Conservation (phyloP, 2,329 filamentous ascomycete species). For the Colletotrichum lini region DNA sequence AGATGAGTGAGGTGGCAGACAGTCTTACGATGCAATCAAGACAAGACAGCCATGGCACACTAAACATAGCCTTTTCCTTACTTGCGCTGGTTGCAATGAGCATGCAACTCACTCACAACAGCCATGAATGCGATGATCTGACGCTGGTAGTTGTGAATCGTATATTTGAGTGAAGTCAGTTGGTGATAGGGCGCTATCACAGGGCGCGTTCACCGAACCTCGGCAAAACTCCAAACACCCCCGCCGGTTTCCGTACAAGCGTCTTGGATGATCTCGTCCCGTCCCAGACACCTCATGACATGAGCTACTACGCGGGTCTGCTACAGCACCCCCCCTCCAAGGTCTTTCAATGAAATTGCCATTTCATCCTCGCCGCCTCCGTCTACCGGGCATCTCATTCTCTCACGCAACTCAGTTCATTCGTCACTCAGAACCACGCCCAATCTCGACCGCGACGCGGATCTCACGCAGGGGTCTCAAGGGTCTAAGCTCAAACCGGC, state of each 20-base stretch:
- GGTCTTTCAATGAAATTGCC: conserved; percentile 12
- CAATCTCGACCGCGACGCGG: conserved; percentile 9
- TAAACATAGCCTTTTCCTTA: not conserved
- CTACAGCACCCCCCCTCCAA: not conserved
- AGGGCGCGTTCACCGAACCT: conserved; percentile 35
- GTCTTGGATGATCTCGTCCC: not conserved
- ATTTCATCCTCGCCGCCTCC: conserved; percentile 1
- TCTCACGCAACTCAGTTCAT: not conserved
- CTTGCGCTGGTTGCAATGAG: not conserved
- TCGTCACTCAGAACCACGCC: not conserved
- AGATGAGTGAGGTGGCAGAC: not conserved
- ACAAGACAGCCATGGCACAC: not conserved
- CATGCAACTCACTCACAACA: not conserved
- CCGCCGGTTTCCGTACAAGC: not conserved
- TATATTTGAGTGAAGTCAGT: not conserved
- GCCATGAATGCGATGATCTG: not conserved
- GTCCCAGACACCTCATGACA: conserved; percentile 16
- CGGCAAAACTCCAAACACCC: conserved; percentile 38
- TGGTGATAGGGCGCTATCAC: conserved; percentile 29
- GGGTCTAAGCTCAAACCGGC: conserved; percentile 18
- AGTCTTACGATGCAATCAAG: not conserved
- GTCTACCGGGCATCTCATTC: not conserved
- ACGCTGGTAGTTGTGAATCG: not conserved
- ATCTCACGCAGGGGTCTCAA: not conserved
- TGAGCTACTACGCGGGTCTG: conserved; percentile 20